Conservation (phyloP, 75 land plant species). For the Azolla pinnata region DNA sequence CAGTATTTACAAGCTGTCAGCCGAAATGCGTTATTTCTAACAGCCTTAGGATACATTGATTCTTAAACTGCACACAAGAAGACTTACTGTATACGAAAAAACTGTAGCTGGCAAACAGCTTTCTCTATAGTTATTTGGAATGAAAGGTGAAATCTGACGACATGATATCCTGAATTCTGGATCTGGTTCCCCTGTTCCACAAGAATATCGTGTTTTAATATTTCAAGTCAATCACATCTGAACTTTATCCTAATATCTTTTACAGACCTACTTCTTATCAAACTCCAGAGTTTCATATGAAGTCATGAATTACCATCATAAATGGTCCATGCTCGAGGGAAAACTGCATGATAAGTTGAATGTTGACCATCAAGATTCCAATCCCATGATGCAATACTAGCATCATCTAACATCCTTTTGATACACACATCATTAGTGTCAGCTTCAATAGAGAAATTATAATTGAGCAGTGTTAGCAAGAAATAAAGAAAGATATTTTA, state of each 20-base stretch:
- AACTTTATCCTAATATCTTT: neutral
- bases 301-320: slow-evolving; percentile 99
- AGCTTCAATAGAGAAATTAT: too few species aligned
- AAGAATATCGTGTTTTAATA: neutral
- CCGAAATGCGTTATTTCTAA: too few species aligned
- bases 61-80: too few species aligned
- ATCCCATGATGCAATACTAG: slow-evolving; percentile 87
- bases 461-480: too few species aligned
- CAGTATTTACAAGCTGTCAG: slow-evolving; percentile 81
- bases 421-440: too few species aligned
- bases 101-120: slow-evolving; percentile 89
- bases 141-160: slow-evolving; percentile 94
- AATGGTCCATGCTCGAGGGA: slow-evolving; percentile 97
- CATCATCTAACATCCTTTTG: slow-evolving; percentile 56
- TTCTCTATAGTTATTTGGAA: slow-evolving; percentile 88
- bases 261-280: too few species aligned
- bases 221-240: neutral
- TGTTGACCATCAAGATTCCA: slow-evolving; percentile 93
- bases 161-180: slow-evolving; percentile 94
- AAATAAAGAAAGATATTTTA: too few species aligned
- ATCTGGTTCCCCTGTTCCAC: slow-evolving; percentile 81
- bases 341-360: slow-evolving; percentile 92
- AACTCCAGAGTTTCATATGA: too few species aligned
- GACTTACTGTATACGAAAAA: slow-evolving; percentile 83
- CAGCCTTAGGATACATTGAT: too few species aligned